Percentiles rank a stretch among this genome's conserved stretches.
Conservation (phyloP, 2,329 filamentous ascomycete genomes). For the Arachnomyces sp. region DNA sequence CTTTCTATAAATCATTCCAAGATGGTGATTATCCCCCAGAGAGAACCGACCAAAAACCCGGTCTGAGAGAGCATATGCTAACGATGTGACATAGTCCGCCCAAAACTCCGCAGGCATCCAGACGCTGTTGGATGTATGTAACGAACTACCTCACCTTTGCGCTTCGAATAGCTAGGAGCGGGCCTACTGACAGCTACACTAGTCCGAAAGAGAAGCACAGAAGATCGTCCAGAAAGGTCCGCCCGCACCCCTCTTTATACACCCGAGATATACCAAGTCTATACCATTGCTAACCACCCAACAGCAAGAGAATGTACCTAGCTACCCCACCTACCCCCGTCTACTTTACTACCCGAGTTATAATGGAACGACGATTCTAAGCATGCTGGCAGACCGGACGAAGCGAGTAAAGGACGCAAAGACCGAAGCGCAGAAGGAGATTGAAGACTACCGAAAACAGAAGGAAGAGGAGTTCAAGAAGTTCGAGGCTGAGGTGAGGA, state of each 20-base stretch:
- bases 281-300: too few relatives aligned
- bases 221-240: slow-evolving; percentile 97
- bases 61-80: neutral
- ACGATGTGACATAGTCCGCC: slow-evolving; percentile 59
- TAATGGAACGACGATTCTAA: neutral
- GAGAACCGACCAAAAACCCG: neutral
- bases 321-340: slow-evolving; percentile 6
- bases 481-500: slow-evolving; percentile 68
- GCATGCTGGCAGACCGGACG: slow-evolving; percentile 60
- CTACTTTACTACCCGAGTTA: slow-evolving; percentile 12
- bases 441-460: slow-evolving; percentile 77
- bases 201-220: slow-evolving; percentile 97
- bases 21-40: slow-evolving; percentile 5
- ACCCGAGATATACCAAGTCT: slow-evolving; percentile 21
- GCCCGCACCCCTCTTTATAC: slow-evolving; percentile 18
- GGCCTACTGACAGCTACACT: slow-evolving; percentile 9
- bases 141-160: too few relatives aligned
- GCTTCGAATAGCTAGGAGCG: neutral
- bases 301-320: slow-evolving; percentile 76
- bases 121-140: slow-evolving; percentile 89
- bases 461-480: slow-evolving; percentile 95
- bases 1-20: neutral
- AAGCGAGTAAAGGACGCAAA: slow-evolving; percentile 96
- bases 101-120: slow-evolving; percentile 98
- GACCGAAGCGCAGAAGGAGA: slow-evolving; percentile 94